Conservation (phyloP, 2,329 filamentous ascomycete genomes). For the Cyclaneusma minus region DNA sequence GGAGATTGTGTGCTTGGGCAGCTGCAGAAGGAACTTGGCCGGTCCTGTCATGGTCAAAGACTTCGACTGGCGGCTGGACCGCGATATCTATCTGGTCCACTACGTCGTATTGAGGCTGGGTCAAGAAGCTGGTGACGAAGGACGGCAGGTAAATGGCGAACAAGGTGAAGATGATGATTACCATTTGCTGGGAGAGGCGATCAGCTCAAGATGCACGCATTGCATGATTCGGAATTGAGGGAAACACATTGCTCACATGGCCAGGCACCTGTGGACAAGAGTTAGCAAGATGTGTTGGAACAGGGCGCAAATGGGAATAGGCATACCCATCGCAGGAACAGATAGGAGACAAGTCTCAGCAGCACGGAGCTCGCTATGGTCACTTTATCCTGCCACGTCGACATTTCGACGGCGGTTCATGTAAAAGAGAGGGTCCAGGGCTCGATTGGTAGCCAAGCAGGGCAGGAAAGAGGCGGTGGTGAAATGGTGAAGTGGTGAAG, state of each 20-base stretch:
- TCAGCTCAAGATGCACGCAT: conserved; percentile 1
- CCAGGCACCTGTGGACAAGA: conserved; percentile 13
- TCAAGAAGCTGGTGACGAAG: conserved; percentile 42
- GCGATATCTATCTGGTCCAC: conserved; percentile 43
- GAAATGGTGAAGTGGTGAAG: too few species aligned
- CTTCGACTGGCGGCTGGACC: conserved; percentile 19
- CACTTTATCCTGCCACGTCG: conserved; percentile 13
- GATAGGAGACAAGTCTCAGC: conserved; percentile 32
- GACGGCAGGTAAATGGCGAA: conserved; percentile 51
- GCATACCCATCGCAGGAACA: conserved; percentile 50
- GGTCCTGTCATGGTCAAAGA: not conserved
- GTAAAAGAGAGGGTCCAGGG: too few species aligned
- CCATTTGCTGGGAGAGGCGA: conserved; percentile 15
- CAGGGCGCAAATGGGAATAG: conserved; percentile 4
- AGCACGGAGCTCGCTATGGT: conserved; percentile 27
- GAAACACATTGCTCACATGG: conserved; percentile 16
- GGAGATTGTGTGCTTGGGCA: conserved; percentile 13
- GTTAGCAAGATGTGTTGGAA: conserved; percentile 2
- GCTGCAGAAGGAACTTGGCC: conserved; percentile 10
- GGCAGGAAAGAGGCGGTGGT: too few species aligned
- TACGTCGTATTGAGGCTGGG: conserved; percentile 39
- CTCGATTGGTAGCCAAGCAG: too few species aligned
- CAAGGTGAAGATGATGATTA: conserved; percentile 37
- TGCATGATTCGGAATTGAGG: conserved; percentile 8
- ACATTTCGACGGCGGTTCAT: too few species aligned